Evolutionary conservation across 2,329 filamentous ascomycete species (phyloP), one percentile per base, ranked within the genome.

Genomic region (Colletotrichum liaoningense): DNA sequence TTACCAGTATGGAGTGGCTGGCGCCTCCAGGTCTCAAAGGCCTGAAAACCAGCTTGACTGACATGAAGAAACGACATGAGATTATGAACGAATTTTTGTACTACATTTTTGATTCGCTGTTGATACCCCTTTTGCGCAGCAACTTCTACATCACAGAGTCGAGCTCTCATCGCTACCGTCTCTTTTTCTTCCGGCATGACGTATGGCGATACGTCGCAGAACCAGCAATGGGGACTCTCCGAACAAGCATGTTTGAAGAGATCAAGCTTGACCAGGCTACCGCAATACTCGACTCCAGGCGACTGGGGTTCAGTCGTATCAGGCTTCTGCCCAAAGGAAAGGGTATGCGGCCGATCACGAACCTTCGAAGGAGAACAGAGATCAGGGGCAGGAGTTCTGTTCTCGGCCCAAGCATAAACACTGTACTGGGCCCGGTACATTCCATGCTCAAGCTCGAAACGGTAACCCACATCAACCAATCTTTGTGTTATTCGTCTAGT

Each of bases 61-160:
- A 98, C 79, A 86, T 89, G 35, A 83, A 85, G 7, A 98, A 98
- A 81, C 92, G 95, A 12, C 86, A 85, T 30, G 94, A 98, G 79
- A 87, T 98, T 0, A 90, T 98, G 62, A 84, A 91, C 66, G 97
- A 99, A 80, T 92, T 98, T 71, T 78, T 98, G 7, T 98, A 98
- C 83, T 99, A 95, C 80, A 76, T 97, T 4, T 97, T 99, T 78
- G 97, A 99, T 82, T 98, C 95, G 0, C 87, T 98, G 26, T 80
- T 99, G 69, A 93, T 98, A 77, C 96, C 97, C 11, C 87, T 99
- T 8, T 89, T 98, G 60, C 91, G 94, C 42, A 92, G 90, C 75
- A 95, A 97, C 78, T 99, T 99, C 79, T 96, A 98, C 79, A 94
- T 98, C 49, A 99, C 97, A 0, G 97, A 99, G 81, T 97, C 95